These are phyloP conservation scores for Nicotiana knightiana DNA, from an alignment of 257 asterid species.

Conservation along the genomic window DNA sequence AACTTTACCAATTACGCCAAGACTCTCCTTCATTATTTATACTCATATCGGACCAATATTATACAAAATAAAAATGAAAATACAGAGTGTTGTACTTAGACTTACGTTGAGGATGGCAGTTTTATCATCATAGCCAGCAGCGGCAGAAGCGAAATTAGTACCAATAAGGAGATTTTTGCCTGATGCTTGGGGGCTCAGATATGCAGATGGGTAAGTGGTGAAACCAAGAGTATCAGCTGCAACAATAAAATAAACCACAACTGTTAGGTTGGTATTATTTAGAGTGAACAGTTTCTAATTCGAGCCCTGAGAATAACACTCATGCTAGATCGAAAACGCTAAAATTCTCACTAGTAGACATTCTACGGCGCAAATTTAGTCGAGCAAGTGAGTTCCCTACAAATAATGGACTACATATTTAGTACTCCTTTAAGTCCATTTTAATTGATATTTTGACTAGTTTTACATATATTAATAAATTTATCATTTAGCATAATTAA, in stretches of 20 bases:
- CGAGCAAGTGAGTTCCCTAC: too few species aligned
- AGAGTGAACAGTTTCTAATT: neutral
- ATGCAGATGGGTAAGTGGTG: conserved; percentile 60
- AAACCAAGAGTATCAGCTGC: conserved; percentile 89
- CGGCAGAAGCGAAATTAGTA: conserved; percentile 93
- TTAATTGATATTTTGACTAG: too few species aligned
- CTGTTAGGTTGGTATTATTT: neutral
- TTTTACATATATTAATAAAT: too few species aligned
- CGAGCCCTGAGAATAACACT: neutral
- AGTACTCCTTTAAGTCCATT: too few species aligned
- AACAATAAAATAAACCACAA: neutral
- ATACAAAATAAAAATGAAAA: too few species aligned
- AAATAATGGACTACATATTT: too few species aligned
- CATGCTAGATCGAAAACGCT: neutral
- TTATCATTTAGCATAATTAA: too few species aligned
- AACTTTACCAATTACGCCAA: too few species aligned
- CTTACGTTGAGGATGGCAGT: conserved; percentile 63
- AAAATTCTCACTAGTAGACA: neutral
- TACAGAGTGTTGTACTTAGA: neutral
- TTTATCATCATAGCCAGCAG: conserved; percentile 81
- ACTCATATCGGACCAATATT: too few species aligned
- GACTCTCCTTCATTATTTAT: too few species aligned
- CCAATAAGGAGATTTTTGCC: conserved; percentile 78
- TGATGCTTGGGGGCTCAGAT: conserved; percentile 91
- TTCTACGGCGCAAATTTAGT: neutral